phyloP scores from a whole-genome alignment of 2,329 filamentous ascomycete genomes.

The Sporothrix pseudoabietina region DNA sequence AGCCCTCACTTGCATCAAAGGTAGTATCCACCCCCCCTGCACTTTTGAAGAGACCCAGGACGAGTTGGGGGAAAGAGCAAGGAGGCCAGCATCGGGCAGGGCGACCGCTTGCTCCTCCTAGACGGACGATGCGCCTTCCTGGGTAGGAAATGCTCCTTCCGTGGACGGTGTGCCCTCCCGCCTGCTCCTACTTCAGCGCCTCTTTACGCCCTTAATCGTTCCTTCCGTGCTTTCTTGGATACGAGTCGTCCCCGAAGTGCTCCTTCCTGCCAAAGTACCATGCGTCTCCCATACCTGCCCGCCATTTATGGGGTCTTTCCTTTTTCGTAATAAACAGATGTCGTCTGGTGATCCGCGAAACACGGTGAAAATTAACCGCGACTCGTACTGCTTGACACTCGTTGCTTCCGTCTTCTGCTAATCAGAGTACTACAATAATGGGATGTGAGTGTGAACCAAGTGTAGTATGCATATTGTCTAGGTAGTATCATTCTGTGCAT shows the following conservation, averaged over 20 bases:
- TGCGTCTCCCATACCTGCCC: neutral
- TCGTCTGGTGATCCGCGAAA: neutral
- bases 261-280: constrained; percentile 3
- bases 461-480: neutral
- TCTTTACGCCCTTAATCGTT: neutral
- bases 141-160: neutral
- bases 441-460: neutral
- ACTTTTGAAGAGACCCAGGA: neutral
- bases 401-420: neutral
- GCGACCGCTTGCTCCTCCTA: neutral
- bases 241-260: neutral
- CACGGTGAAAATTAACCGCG: constrained; percentile 5
- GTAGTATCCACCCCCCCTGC: constrained; percentile 18
- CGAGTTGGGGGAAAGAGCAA: neutral
- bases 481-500: neutral
- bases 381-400: neutral
- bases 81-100: neutral
- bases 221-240: neutral
- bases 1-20: neutral
- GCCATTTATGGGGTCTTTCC: neutral
- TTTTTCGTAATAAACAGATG: neutral
- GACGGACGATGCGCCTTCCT: neutral
- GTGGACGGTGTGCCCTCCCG: constrained; percentile 9
- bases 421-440: neutral
- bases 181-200: neutral